Base-by-base conservation (phyloP, 768 basidiomycete species). In the Hygrophorus pudorinus region DNA sequence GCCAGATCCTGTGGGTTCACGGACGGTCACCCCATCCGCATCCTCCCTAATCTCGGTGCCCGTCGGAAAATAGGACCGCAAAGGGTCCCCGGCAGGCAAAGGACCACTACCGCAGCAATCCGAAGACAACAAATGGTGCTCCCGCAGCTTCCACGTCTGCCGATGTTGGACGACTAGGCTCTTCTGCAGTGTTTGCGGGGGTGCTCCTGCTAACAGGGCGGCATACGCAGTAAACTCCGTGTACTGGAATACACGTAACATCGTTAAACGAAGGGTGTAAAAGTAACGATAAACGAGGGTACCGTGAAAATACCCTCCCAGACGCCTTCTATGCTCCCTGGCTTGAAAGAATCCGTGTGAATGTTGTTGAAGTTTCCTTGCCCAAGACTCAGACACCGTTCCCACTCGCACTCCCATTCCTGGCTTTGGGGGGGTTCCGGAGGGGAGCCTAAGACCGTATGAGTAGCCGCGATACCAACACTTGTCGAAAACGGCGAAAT, bases 91-190 rank as follows among this genome's bases (percentile, higher is more conserved):
- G 0, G 68, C 53, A 21, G 69, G 63, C 12, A 86, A 50, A 9
- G 76, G 70, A 6, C 56, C 48, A n/a, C 49, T 37, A 38, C 49
- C 41, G 12, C 16, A 53, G 13, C 50, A 47, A 38, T 65, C 62
- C 12, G 48, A 38, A 51, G 58, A 49, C 4, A 68, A 36, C 11
- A 85, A 64, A 53, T 86, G 78, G 53, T 88, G 77, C 59, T 90
- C 87, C 29, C 77, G 76, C 34, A 96, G 63, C 54, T 80, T 83
- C 90, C 91, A 94, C 0, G 89, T 89, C 56, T 96, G 92, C 13
- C 76, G 79, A 59, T 97, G 91, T 52, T 83, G 76, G 1, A 84
- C 88, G 20, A 87, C 79, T 38, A 80, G 67, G 36, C 83, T 81
- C 34, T 78, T 75, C 52, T 85, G 78, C n/a, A 94, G 63, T 7